Evolutionary conservation across 2,329 filamentous ascomycete species (phyloP).

Genomic region (Trichoderma simmonsii): DNA sequence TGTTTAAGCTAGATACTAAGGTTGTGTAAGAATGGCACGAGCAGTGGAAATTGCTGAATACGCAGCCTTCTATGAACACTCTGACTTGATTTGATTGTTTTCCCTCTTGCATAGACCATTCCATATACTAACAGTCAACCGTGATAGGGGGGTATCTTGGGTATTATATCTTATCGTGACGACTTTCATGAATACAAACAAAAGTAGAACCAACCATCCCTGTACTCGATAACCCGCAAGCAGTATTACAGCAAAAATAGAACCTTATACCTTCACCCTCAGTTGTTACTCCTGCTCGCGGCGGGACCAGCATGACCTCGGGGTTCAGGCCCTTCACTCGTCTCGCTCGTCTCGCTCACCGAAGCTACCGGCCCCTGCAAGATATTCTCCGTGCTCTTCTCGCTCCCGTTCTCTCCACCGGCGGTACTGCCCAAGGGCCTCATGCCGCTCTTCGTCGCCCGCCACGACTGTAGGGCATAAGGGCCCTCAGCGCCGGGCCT

Average conservation of each 20-base stretch:
- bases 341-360: not conserved
- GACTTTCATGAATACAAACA: not conserved
- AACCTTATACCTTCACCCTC: not conserved
- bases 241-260: not conserved
- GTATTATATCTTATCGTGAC: not conserved
- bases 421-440: slow-evolving; percentile 21
- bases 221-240: not conserved
- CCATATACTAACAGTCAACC: not conserved
- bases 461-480: slow-evolving; percentile 31
- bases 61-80: not conserved
- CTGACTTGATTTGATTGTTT: not conserved
- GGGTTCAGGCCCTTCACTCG: not conserved
- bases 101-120: not conserved
- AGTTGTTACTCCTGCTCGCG: not conserved
- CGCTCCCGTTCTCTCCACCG: not conserved
- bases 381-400: slow-evolving; percentile 18
- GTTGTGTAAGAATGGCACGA: not conserved
- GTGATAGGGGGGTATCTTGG: not conserved
- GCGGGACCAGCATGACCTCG: not conserved
- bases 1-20: not conserved
- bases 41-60: not conserved
- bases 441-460: slow-evolving; percentile 23
- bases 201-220: not conserved
- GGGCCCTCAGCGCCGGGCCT: not conserved
- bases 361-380: not conserved